Conservation (phyloP, 2,329 filamentous ascomycete species). For the Rhinocladiella similis region DNA sequence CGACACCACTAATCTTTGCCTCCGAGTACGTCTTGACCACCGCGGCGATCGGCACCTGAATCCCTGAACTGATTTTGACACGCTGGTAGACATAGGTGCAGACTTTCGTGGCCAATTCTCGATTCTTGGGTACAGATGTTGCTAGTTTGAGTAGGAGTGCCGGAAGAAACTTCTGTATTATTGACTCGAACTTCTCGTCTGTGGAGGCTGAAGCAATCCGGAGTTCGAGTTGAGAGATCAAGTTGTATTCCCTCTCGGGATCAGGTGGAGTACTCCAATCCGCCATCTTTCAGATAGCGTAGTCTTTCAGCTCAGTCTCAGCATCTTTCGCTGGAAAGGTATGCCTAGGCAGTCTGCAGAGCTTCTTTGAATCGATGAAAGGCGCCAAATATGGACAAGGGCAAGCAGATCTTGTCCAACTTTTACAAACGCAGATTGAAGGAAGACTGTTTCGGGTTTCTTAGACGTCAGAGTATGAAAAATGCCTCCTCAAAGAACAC, state of each 20-base stretch:
- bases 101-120: slow-evolving; percentile 73
- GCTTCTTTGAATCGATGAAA: too few relatives aligned
- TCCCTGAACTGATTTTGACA: slow-evolving; percentile 58
- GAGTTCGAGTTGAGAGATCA: slow-evolving; percentile 83
- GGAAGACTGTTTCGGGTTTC: too few relatives aligned
- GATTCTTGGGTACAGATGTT: slow-evolving; percentile 76
- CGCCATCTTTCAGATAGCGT: not conserved
- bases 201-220: slow-evolving; percentile 79
- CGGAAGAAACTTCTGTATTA: slow-evolving; percentile 76
- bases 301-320: not conserved
- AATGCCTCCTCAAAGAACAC: too few relatives aligned
- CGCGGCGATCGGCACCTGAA: slow-evolving; percentile 80
- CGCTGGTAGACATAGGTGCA: slow-evolving; percentile 72
- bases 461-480: too few relatives aligned
- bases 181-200: slow-evolving; percentile 75
- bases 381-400: too few relatives aligned
- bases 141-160: slow-evolving; percentile 83
- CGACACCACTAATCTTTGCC: slow-evolving; percentile 69
- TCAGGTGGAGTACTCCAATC: slow-evolving; percentile 9
- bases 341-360: too few relatives aligned
- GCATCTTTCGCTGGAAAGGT: not conserved
- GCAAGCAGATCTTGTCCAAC: too few relatives aligned
- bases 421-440: too few relatives aligned
- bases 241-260: slow-evolving; percentile 73
- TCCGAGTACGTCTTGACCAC: slow-evolving; percentile 89